Base-by-base conservation (phyloP, 2,329 filamentous ascomycete species). In the Trichoderma sp. region DNA sequence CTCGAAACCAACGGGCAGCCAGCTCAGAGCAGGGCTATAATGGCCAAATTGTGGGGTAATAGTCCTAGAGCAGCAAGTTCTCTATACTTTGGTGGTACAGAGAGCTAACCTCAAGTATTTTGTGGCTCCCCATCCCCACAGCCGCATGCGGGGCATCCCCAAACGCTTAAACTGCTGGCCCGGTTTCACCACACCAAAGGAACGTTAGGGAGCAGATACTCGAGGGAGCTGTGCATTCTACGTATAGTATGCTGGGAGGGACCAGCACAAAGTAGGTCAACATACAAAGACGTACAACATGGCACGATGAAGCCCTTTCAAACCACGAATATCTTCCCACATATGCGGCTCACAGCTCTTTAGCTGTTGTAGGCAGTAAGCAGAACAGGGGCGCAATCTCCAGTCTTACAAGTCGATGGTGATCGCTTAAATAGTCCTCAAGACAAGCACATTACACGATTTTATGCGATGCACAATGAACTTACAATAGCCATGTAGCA, bases 121-220 rank as follows among this genome's bases (percentile, higher is more conserved):
- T 27, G 63, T 57, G 53, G 63, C 24, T 24, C 53, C 33, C 65
- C 43, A 19, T 43, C 40, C 40, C 40, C 40, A 43, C 49, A 56
- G 47, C 66, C 52, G 37, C 66, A 68, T 68, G 66, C 66, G 66
- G 66, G 59, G 66, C 59, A 68, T 52, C 59, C 59, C 66, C 40
- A 43, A 61, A 63, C 52, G 49, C 58, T 37, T 47, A 43, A 62
- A 57, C 31, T 31, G 62, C 35, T 43, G 49, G 49, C 31, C 21
- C 7, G 55, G 16, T 57, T 35, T 33, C 55, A 57, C 55, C 55
- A 35, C 29, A 33, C 40, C 55, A 37, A 58, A 11, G 24, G 3
- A 58, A 10, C n/a, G 29, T 19, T 21, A 7, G 21, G 31, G 16
- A 43, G 37, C 5, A 14, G 13, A 2, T 43, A 19, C 40, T 31